Evolutionary conservation across 768 basidiomycete genomes (phyloP), one percentile per base, ranked within the genome.

Genomic region (Fomitopsis serialis): DNA sequence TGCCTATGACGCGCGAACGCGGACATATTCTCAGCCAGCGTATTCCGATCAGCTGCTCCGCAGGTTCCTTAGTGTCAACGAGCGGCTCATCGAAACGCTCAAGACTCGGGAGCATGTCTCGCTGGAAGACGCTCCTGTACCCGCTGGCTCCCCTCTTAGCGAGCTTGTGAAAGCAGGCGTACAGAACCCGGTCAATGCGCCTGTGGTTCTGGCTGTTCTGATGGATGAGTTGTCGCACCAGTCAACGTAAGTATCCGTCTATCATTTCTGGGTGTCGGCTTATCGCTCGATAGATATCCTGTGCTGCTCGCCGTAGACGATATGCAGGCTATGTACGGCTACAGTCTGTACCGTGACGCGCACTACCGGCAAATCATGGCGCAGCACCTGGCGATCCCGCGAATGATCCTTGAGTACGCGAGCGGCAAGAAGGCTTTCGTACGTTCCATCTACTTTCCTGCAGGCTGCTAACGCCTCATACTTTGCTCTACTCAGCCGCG

Each of bases 291-390:
- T 54, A 93, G 91, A 42, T 72, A 76, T 61, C 92, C 92, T 0
- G 87, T 96, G 2, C 65, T 97, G 6, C 71, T 95, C 27, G 93
- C 92, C 0, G 74, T 95, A 1, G 94, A 97, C 58, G 93, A 96
- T 60, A 82, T 91, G 66, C 94, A 96, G 66, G 78, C 90, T 0
- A 68, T 97, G 23, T 92, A 89, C 62, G 74, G 79, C 63, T 72
- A 69, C 42, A 81, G 87, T 0, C 63, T 71, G 24, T 95, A 95
- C 70, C 80, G 82, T 23, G 84, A 90, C 53, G 87, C 88, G 12
- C 81, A 84, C 42, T 91, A 84, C 68, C 72, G 74, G 7, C 63
- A 72, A 10, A 81, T 96, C 50, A 80, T 84, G 53, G 74, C 90
- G 0, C 89, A 86, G 60, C 87, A 95, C 60, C 74, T 97, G 6